phyloP scores from a whole-genome alignment of 352 stramenopile species.

The Pythium guiyangense region DNA sequence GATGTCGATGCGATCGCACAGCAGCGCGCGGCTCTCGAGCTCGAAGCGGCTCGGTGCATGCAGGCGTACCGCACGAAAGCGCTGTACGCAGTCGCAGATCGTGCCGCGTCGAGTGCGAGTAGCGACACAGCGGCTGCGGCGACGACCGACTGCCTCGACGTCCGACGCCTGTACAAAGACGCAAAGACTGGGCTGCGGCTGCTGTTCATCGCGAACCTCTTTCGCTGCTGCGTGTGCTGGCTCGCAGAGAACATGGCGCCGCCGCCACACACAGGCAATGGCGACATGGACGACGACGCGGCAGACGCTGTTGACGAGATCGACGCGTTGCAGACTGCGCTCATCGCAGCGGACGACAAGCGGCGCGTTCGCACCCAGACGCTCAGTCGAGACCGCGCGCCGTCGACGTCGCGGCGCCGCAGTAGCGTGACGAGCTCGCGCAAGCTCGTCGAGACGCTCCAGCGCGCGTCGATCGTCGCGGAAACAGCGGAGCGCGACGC shows the following conservation, averaged over 20 bases:
- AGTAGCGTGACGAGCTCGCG: conserved; percentile 40
- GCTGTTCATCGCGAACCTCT: conserved; percentile 53
- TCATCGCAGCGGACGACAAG: too few species aligned
- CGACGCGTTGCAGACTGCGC: background rate
- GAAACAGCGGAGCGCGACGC: conserved; percentile 28
- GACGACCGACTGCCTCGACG: background rate
- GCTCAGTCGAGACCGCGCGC: background rate
- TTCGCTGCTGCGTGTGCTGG: conserved; percentile 60
- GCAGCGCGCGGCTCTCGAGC: conserved; percentile 15
- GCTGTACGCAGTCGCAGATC: background rate
- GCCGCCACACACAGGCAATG: conserved; percentile 2
- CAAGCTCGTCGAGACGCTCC: conserved; percentile 39
- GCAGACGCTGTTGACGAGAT: background rate
- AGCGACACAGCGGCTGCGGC: background rate
- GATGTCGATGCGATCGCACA: background rate
- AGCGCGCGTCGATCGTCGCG: conserved; percentile 20
- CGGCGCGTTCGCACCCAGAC: background rate
- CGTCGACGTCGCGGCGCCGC: conserved; percentile 10
- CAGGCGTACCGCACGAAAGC: conserved; percentile 18
- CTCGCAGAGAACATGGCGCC: conserved; percentile 46
- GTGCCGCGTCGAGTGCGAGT: background rate
- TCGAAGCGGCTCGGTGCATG: conserved; percentile 14
- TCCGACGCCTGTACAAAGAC: conserved; percentile 32
- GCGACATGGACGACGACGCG: background rate
- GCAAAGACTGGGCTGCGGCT: conserved; percentile 29